Evolutionary conservation across 176 grass and related monocot genomes (phyloP).

Genomic region (Eragrostis nindensis): DNA sequence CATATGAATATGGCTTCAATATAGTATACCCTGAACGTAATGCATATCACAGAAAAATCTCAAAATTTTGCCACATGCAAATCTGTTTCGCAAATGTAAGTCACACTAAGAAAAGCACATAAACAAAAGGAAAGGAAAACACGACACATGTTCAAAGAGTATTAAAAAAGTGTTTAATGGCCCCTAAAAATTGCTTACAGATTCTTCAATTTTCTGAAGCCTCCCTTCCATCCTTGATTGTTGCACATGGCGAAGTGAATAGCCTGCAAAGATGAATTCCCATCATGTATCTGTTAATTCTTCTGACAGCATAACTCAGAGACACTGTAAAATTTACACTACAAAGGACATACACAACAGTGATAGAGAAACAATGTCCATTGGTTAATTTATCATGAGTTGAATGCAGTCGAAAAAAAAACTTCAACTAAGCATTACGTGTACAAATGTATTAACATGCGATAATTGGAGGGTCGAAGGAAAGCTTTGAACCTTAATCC

Average conservation of each 20-base stretch:
- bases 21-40: neutral
- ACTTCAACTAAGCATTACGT: neutral
- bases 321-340: neutral
- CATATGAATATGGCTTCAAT: neutral
- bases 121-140: neutral
- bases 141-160: neutral
- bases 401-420: neutral
- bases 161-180: neutral
- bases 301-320: neutral
- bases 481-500: conserved; percentile 1
- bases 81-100: neutral
- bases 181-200: conserved; percentile 61
- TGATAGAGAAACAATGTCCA: too few species aligned
- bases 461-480: neutral
- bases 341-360: neutral
- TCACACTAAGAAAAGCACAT: neutral
- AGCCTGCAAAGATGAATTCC: conserved; percentile 50
- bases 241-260: conserved; percentile 74
- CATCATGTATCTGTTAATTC: conserved; percentile 3
- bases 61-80: neutral
- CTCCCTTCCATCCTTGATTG: conserved; percentile 78
- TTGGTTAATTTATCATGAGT: neutral
- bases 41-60: neutral
- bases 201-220: conserved; percentile 78
- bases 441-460: neutral